phyloP scores from a whole-genome alignment of 441 rosid species.

The Gossypium schwendimanii region DNA sequence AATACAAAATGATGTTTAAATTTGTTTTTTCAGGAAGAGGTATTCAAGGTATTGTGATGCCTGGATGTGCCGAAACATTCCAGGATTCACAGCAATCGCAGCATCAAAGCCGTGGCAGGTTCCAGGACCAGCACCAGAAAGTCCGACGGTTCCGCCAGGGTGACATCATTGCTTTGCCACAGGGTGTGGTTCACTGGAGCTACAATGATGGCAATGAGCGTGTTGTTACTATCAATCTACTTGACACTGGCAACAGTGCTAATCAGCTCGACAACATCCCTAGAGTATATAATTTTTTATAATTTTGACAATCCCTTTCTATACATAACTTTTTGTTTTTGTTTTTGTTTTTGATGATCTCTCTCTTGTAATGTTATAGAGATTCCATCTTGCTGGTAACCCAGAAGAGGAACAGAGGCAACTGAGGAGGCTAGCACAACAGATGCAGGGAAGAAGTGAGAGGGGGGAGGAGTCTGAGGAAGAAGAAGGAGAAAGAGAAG shows the following conservation, averaged over 20 bases:
- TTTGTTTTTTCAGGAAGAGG: conserved; percentile 39
- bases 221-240: conserved; percentile 37
- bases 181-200: conserved; percentile 64
- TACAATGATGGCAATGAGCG: conserved; percentile 58
- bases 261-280: conserved; percentile 73
- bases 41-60: conserved; percentile 31
- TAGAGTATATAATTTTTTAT: conserved; percentile 26
- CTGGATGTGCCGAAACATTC: conserved; percentile 76
- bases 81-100: conserved; percentile 43
- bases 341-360: neutral
- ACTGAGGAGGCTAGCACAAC: neutral
- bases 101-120: neutral
- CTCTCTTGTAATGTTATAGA: conserved; percentile 22
- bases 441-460: neutral
- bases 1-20: no score
- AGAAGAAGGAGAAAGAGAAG: neutral
- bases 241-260: conserved; percentile 41
- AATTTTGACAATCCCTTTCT: no score
- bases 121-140: conserved; percentile 66
- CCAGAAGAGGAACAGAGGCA: conserved; percentile 32
- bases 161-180: conserved; percentile 48
- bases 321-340: no score
- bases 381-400: conserved; percentile 67
- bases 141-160: conserved; percentile 47
- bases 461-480: neutral